Base-by-base conservation (phyloP, 176 grass and related monocot genomes). In the Lolium perenne region DNA sequence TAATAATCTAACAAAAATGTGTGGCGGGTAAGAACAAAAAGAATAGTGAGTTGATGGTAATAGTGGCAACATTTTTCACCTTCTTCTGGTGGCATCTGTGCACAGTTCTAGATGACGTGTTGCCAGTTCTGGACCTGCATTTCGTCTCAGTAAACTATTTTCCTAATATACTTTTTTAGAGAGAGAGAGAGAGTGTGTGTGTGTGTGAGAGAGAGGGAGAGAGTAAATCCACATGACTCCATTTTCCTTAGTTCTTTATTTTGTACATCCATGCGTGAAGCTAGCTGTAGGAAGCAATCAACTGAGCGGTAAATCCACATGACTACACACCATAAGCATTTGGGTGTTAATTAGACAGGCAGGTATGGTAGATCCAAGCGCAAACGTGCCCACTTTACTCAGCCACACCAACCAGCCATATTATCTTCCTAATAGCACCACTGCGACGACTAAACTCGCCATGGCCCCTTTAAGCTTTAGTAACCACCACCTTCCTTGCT, bases 391-490 rank as follows among this genome's bases (percentile, higher is more conserved):
- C 45, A n/a, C 69, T 87, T 84, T 80, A 84, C 67, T 51, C 67
- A 75, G 55, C 49, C 75, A 67, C 10, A 76, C 76, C 84, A 83
- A 90, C 64, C 79, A 21, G 83, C 48, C 5, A 50, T 35, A 54
- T 20, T 35, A 54, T 20, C 76, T 43, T 59, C 9, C 23, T 35
- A 71, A 17, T 23, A 58, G 66, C 74, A 25, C 56, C 10, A 65
- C 32, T 64, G n/a, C 25, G 16, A 68, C 61, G 23, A 35, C 32
- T 35, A 35, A 61, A 61, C 48, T 38, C 20, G 10, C 41, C 60
- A 66, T 66, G 32, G 72, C 54, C 51, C 64, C 88, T 83, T 86
- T 86, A 74, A 73, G 58, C 57, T 87, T 83, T 72, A 16, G 38
- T 25, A 76, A 80, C 77, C 59, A 59, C 68, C 82, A 59, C 68